Evolutionary conservation across 2,329 filamentous ascomycete species (phyloP), one percentile per base, ranked within the genome.

Genomic region (Ophiostoma triangulosporum): DNA sequence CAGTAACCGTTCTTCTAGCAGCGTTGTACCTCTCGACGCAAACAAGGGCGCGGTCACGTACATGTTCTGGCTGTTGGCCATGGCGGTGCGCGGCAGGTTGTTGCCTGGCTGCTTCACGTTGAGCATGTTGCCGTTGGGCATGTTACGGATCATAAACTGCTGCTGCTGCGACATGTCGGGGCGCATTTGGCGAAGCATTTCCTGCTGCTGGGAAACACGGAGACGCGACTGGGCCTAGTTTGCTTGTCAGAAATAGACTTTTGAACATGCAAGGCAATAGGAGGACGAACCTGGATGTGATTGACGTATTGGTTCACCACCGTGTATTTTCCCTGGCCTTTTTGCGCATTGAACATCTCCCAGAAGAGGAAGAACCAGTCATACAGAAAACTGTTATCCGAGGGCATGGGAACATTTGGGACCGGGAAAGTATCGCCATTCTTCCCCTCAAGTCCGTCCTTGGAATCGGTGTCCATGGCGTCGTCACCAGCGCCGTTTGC

Each of bases 341-440:
- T 85, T 65, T 91, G 86, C 54, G 88, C 88, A 64, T 82, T 82
- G 69, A 86, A 94, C 61, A 97, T 88, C 63, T 98, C 93, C 89
- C 89, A 97, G 68, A 98, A 98, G 51, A 96, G 78, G 64, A 84
- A 88, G 73, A 94, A 98, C 93, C 93, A 98, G 64, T 97, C 93
- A 61, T 88, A 85, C n/a, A 98, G 74, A 64, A 98, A 97, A 26
- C 87, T 88, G 57, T 79, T 86, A 62, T 84, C 85, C 53, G 77
- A 74, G 49, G 78, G 77, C 64, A 74, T 76, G 12, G 83, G 81
- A 6, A 88, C 73, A 58, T 81, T 81, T 12, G 88, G 83, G 6
- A 79, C 75, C 4, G 91, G 91, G 36, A 97, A 76, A 63, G 95
- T 89, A 54, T 83, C 79, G 1, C 87, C 86, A 43, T 85, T 76